Evolutionary conservation across 2,329 filamentous ascomycete genomes (phyloP).

Genomic region (Allantophomopsis cytisporea): DNA sequence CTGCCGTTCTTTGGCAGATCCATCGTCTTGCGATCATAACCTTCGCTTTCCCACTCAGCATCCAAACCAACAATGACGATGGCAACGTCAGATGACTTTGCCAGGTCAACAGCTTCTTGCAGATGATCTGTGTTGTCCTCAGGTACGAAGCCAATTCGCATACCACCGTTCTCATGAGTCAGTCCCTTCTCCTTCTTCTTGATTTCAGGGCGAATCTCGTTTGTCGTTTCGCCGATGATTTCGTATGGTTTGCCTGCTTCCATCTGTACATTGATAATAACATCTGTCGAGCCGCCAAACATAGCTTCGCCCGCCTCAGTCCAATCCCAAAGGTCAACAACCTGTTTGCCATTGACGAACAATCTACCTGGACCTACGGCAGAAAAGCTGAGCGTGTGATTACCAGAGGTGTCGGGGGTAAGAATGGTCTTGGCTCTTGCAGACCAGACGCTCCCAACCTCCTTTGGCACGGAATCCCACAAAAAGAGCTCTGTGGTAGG

Average conservation of each 20-base stretch:
- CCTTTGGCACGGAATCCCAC: constrained; percentile 53
- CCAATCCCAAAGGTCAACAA: constrained; percentile 57
- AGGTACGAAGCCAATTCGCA: constrained; percentile 58
- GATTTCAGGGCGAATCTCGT: constrained; percentile 45
- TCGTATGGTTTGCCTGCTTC: constrained; percentile 44
- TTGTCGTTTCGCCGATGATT: constrained; percentile 51
- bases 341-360: constrained; percentile 42
- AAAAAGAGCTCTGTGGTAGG: constrained; percentile 55
- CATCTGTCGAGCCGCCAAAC: constrained; percentile 55
- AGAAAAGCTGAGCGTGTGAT: constrained; percentile 54
- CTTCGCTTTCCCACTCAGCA: constrained; percentile 65
- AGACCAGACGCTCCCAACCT: constrained; percentile 50
- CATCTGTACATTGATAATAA: constrained; percentile 45
- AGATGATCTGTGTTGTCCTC: constrained; percentile 45
- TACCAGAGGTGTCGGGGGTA: constrained; percentile 42
- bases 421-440: constrained; percentile 47
- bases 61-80: constrained; percentile 58
- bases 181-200: constrained; percentile 43
- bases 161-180: constrained; percentile 56
- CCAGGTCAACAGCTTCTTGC: constrained; percentile 52
- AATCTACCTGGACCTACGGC: constrained; percentile 51
- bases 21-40: constrained; percentile 31
- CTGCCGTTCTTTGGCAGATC: constrained; percentile 40
- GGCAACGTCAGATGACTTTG: constrained; percentile 50
- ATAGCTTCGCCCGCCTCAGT: constrained; percentile 56